Base-by-base conservation (phyloP, 352 stramenopile genomes). In the Phytopythium ostracodes region DNA sequence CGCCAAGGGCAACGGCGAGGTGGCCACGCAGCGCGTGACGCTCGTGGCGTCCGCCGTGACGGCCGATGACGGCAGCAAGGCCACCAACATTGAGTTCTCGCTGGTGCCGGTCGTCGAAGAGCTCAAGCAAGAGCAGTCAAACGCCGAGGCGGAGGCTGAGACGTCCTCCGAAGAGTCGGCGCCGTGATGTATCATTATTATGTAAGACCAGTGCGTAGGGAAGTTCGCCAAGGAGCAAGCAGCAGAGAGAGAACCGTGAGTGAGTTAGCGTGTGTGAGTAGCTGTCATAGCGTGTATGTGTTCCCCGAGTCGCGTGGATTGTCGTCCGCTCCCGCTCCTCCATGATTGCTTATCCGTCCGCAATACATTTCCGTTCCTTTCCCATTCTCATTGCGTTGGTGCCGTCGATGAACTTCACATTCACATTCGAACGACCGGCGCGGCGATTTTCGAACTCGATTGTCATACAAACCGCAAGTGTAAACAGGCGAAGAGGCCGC, bases 21-120 rank as follows among this genome's bases (percentile, higher is more conserved):
- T 43, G 9, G 50, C 50, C 2, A 61, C 74, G 8, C 66, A 65
- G 55, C 33, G 75, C 0, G 59, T 81, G 33, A 78, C 71, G 35
- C 54, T 89, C 11, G 76, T 89, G 47, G 80, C 77, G 17, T 81
- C 80, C 4, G 68, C 72, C 22, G 64, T 87, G 36, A 77, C 72
- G 25, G 56, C 52, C 27, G 80, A 87, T 50, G 76, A 84, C 29
- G 63, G 58, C 43, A 67, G 75, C 56, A 85, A 89, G 59, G 54
- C 71, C 12, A 75, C 58, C 38, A 80, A 84, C 61, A 68, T 89
- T n/a, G 80, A 89, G 72, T 84, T 87, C 62, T 87, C 75, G 42
- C 22, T 89, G 22, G 79, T 89, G 36, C 77, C 79, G 0, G 51
- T 79, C 5, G 73, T 75, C 35, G 44, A 44, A 40, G 35, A 66